Base-by-base conservation (phyloP, 306 rosid genomes). In the Pyrus bretschneideri region DNA sequence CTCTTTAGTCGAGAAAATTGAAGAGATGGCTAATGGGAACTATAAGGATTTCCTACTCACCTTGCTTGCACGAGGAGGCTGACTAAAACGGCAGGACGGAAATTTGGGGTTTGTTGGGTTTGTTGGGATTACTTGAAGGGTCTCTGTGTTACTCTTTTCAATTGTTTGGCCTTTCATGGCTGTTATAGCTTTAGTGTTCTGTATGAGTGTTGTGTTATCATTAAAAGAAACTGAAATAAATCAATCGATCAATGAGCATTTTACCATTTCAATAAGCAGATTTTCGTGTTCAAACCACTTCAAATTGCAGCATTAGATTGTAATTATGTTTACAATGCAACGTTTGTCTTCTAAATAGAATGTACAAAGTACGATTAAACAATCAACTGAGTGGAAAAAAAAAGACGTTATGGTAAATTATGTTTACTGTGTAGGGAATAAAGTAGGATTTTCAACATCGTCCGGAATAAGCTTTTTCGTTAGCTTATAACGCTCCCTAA, bases 41-140 rank as follows among this genome's bases (percentile, higher is more conserved):
- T 95, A 85, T 38, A 92, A 91, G 85, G 99, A 92, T 88, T 87
- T 95, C 87, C 86, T 92, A 86, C 85, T 92, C 35, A 82, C 87
- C 51, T 86, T 95, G 86, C 79, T 91, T 67, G 84, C 83, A 1
- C 85, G 88, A 88, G 89, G 83, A 73, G 82, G 72, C 55, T 91
- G 74, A 78, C 71, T 66, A 51, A 10, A 51, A 4, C 6, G 11
- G 25, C 44, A 10, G 30, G 61, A 54, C 19, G 0, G 31, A 45
- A 71, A 8, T 69, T 75, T 49, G 45, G 15, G 10, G 19, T 21
- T 23, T 62, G n/a, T 15, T 2, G 15, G 10, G 19, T 21, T 23
- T 62, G n/a, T 15, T 2, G 38, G 45, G 60, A 59, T 66, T 19
- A n/a, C 2, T 58, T 30, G 5, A 64, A 30, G 71, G n/a, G 21